Percentiles rank a stretch among this genome's conserved stretches.
These are phyloP conservation scores for Scheffersomyces stipitis DNA, from an alignment of 805 yeast species.

Conservation along the genomic window DNA sequence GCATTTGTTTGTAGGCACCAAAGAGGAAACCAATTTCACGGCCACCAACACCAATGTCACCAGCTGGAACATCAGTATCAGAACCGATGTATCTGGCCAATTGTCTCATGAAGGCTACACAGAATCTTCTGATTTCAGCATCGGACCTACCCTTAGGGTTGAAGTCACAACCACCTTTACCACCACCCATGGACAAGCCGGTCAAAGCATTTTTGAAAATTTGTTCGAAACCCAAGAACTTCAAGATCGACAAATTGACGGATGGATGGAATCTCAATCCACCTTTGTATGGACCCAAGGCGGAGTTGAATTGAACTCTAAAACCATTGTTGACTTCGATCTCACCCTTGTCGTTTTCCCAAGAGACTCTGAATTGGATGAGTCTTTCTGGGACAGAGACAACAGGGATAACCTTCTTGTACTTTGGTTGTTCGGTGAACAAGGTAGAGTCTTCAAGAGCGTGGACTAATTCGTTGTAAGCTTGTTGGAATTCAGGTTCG, in stretches of 20 bases:
- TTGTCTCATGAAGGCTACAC: constrained; percentile 94
- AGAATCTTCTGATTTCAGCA: constrained; percentile 94
- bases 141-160: constrained; percentile 95
- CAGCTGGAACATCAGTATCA: constrained; percentile 98
- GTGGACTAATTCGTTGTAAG: constrained; percentile 86
- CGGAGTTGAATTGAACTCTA: constrained; percentile 98
- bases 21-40: constrained; percentile 92
- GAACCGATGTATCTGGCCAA: constrained; percentile 94
- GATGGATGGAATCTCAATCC: constrained; percentile 98
- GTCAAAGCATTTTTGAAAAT: constrained; percentile 97
- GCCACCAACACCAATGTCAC: constrained; percentile 99
- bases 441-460: constrained; percentile 90
- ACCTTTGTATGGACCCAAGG: constrained; percentile 98
- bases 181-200: constrained; percentile 98
- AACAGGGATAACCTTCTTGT: constrained; percentile 83
- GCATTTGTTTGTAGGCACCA: constrained; percentile 93
- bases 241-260: constrained; percentile 90
- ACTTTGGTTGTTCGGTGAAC: constrained; percentile 85
- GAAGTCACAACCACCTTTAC: constrained; percentile 98
- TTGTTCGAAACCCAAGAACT: constrained; percentile 97
- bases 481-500: constrained; percentile 99
- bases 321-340: constrained; percentile 94
- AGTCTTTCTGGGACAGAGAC: constrained; percentile 94
- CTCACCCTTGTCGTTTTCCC: constrained; percentile 95
- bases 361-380: constrained; percentile 93